Conservation (phyloP, 2,329 filamentous ascomycete species). For the Cladosporium sp. region DNA sequence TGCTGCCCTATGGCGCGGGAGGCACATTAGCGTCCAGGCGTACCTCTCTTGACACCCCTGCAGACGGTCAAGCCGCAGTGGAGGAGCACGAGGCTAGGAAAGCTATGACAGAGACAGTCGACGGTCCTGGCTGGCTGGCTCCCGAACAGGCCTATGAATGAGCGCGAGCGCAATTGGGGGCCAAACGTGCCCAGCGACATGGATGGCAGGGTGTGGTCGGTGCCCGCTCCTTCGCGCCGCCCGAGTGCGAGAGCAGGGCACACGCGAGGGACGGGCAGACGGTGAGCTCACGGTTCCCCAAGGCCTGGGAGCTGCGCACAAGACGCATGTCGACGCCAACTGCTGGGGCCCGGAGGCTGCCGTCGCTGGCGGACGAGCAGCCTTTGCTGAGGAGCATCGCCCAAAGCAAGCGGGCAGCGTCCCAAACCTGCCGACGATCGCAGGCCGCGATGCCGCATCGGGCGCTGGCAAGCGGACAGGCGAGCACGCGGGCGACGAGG, state of each 20-base stretch:
- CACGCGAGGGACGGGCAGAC: conserved; percentile 11
- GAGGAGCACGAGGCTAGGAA: conserved; percentile 12
- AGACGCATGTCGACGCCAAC: not conserved
- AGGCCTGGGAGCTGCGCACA: conserved; percentile 2
- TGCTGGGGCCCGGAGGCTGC: conserved; percentile 2
- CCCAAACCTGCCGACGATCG: conserved; percentile 1
- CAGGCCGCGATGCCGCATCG: conserved; percentile 7
- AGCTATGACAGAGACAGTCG: conserved; percentile 10
- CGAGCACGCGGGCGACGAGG: conserved; percentile 1
- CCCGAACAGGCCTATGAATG: conserved; percentile 10
- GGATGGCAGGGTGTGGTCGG: conserved; percentile 7
- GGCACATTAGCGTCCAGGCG: conserved; percentile 10
- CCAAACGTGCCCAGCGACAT: conserved; percentile 4
- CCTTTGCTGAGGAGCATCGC: not conserved
- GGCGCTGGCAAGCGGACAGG: conserved; percentile 8
- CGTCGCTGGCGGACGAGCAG: not conserved
- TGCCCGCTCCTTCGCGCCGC: conserved; percentile 13
- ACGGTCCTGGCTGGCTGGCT: conserved; percentile 6
- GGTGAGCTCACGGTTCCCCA: conserved; percentile 1
- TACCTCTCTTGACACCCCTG: conserved; percentile 11
- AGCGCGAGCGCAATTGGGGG: conserved; percentile 1
- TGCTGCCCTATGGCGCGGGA: conserved; percentile 9
- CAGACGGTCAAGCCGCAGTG: conserved; percentile 13
- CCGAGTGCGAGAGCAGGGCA: conserved; percentile 6
- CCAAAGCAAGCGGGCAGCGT: conserved; percentile 3